phyloP scores from a whole-genome alignment of 2,329 filamentous ascomycete genomes.

The Xylaria sp. region DNA sequence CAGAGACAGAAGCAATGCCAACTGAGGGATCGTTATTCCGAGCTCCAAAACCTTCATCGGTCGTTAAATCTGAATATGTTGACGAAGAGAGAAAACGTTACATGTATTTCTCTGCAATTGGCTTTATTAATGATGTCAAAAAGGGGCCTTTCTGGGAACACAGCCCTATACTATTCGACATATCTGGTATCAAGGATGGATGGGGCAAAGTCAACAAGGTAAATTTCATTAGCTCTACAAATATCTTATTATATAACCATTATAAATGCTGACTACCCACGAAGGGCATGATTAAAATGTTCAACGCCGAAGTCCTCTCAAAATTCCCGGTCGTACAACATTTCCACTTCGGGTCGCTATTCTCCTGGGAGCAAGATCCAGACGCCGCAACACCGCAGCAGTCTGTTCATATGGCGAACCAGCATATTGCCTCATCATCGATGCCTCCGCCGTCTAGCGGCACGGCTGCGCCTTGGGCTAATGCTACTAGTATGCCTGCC shows the following conservation, averaged over 20 bases:
- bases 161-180: conserved; percentile 92
- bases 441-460: conserved; percentile 48
- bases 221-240: conserved; percentile 4
- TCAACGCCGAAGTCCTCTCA: conserved; percentile 92
- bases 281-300: conserved; percentile 99
- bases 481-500: conserved; percentile 55
- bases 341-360: conserved; percentile 85
- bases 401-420: conserved; percentile 68
- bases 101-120: conserved; percentile 95
- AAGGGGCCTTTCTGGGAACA: conserved; percentile 97
- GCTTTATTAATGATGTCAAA: conserved; percentile 98
- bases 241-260: neutral
- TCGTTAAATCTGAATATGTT: conserved; percentile 73
- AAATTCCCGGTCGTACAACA: conserved; percentile 99
- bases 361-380: conserved; percentile 78
- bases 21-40: conserved; percentile 80
- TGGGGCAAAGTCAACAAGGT: conserved; percentile 99
- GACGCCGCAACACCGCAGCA: conserved; percentile 61
- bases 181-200: conserved; percentile 89
- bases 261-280: neutral
- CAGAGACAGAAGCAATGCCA: conserved; percentile 71
- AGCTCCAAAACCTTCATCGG: conserved; percentile 76
- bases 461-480: conserved; percentile 60
- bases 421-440: conserved; percentile 55
- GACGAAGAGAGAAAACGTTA: conserved; percentile 73